A percentile compares a stretch with the other conserved stretches of the same genome.
Evolutionary conservation across 169 alveolate species (phyloP).

Genomic region (Amoebophrya sp.): DNA sequence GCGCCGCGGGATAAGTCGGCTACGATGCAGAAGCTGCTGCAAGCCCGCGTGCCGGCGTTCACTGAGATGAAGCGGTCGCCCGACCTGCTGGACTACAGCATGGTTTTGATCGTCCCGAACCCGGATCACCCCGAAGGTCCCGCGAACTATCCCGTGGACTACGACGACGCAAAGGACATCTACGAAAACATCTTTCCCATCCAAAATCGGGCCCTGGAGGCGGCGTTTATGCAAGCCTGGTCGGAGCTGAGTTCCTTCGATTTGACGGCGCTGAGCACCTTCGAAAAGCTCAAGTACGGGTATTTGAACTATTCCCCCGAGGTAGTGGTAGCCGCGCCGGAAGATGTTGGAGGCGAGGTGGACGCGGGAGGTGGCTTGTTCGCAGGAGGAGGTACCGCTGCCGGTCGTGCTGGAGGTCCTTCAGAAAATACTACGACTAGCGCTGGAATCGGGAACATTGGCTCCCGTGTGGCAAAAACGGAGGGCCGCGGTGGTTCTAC

Average conservation of each 20-base stretch:
- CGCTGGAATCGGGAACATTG: too few relatives aligned
- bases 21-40: not conserved
- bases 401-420: too few relatives aligned
- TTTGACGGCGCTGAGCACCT: not conserved
- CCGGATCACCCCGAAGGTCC: not conserved
- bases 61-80: not conserved
- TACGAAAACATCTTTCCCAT: not conserved
- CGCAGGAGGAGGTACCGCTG: too few relatives aligned
- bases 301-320: too few relatives aligned
- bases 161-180: not conserved
- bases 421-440: too few relatives aligned
- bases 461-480: too few relatives aligned
- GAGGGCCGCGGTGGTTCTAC: too few relatives aligned
- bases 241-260: not conserved
- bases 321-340: too few relatives aligned
- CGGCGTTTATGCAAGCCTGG: not conserved
- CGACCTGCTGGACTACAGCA: not conserved
- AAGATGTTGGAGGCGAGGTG: too few relatives aligned
- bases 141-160: not conserved
- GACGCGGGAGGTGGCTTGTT: too few relatives aligned
- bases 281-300: not conserved
- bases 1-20: not conserved
- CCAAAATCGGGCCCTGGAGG: not conserved
- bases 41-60: not conserved
- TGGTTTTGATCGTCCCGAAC: not conserved